phyloP scores from a whole-genome alignment of 352 stramenopile species.

The Phytophthora tubulina region DNA sequence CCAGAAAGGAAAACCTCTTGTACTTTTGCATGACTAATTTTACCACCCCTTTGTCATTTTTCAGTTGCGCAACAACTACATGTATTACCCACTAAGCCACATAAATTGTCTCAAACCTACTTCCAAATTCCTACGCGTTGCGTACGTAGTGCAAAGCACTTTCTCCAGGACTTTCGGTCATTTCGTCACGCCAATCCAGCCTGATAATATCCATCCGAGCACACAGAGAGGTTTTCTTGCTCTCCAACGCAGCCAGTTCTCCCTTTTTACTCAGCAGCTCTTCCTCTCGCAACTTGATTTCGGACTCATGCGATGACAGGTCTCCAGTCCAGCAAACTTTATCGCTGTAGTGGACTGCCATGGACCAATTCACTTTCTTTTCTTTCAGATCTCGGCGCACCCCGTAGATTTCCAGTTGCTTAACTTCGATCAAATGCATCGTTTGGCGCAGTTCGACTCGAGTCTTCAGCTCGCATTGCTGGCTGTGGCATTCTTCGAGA shows the following conservation, averaged over 20 bases:
- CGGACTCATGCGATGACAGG: neutral
- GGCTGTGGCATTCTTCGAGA: conserved; percentile 13
- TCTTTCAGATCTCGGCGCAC: conserved; percentile 6
- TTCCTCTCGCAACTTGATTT: conserved; percentile 3
- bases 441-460: conserved; percentile 3
- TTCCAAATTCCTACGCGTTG: conserved; percentile 1
- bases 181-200: conserved; percentile 28
- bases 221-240: conserved; percentile 3
- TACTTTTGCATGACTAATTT: too few species aligned
- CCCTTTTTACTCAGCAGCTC: neutral
- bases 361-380: conserved; percentile 4
- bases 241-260: neutral
- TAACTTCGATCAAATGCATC: conserved; percentile 12
- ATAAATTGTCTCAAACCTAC: too few species aligned
- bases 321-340: conserved; percentile 2
- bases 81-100: neutral
- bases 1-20: too few species aligned
- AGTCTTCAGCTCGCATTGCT: conserved; percentile 10
- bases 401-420: conserved; percentile 16
- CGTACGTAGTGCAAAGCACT: conserved; percentile 4
- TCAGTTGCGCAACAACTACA: neutral
- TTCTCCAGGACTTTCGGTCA: neutral
- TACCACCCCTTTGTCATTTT: too few species aligned
- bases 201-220: conserved; percentile 24
- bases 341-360: neutral